Percentiles rank a stretch among this genome's conserved stretches.
Conservation (phyloP, 768 basidiomycete genomes). For the Pisolithus sp. region DNA sequence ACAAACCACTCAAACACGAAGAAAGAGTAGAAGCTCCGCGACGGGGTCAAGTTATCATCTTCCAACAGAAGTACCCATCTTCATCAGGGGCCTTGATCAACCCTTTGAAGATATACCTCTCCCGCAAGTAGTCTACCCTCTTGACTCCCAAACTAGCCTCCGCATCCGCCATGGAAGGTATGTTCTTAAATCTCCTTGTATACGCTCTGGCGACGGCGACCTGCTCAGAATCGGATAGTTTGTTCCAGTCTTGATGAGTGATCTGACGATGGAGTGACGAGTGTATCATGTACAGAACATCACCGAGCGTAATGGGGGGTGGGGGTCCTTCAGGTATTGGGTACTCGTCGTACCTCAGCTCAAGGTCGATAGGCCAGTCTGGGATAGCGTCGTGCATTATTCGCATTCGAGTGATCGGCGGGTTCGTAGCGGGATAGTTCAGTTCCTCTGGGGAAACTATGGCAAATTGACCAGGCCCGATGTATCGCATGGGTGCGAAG, state of each 20-base stretch:
- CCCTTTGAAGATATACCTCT: constrained; percentile 31
- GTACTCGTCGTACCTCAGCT: constrained; percentile 29
- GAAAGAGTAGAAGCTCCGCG: no score
- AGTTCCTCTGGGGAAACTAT: constrained; percentile 42
- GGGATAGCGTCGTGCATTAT: constrained; percentile 52
- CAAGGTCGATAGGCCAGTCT: constrained; percentile 56
- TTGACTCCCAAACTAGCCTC: constrained; percentile 35
- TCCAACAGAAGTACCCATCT: constrained; percentile 28
- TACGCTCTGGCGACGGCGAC: constrained; percentile 30
- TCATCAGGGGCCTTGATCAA: constrained; percentile 26
- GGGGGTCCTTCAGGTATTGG: constrained; percentile 20
- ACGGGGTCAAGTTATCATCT: constrained; percentile 14
- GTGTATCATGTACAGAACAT: constrained; percentile 49
- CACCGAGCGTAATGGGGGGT: constrained; percentile 46
- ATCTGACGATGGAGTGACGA: constrained; percentile 38
- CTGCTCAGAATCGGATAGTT: constrained; percentile 20
- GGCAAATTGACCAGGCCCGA: constrained; percentile 33
- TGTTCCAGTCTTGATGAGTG: constrained; percentile 31
- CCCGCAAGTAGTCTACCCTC: constrained; percentile 32
- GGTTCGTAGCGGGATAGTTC: constrained; percentile 48
- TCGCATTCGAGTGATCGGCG: constrained; percentile 45
- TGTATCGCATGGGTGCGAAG: constrained; percentile 39
- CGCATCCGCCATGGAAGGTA: constrained; percentile 23
- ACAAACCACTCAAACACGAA: no score
- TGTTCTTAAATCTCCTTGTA: constrained; percentile 28